Evolutionary conservation across 768 basidiomycete species (phyloP).

Genomic region (Mrakia gelida): DNA sequence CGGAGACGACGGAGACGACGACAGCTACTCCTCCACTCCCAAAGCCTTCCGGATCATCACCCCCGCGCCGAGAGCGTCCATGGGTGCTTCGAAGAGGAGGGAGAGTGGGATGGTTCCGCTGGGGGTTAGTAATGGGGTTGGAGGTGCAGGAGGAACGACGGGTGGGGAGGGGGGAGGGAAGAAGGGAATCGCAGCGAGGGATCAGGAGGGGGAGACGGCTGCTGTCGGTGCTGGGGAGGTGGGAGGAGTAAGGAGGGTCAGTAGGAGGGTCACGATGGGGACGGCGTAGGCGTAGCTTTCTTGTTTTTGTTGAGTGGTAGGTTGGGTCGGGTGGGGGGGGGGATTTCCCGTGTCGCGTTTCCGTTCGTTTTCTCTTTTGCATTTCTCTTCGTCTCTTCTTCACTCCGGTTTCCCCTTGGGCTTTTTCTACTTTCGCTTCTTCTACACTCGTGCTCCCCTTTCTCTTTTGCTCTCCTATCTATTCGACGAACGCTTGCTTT

Average conservation of each 20-base stretch:
- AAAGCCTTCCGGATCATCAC: conserved; percentile 18
- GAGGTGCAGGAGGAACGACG: not conserved
- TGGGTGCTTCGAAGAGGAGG: not conserved
- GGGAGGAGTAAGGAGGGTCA: not conserved
- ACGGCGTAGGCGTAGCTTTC: not conserved
- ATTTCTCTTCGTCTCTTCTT: not conserved
- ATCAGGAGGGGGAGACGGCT: not conserved
- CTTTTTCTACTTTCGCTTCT: not conserved
- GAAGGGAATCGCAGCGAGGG: not conserved
- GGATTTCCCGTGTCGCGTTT: not conserved
- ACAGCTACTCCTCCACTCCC: not conserved
- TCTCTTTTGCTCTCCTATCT: not conserved
- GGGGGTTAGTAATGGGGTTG: not conserved
- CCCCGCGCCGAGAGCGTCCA: not conserved
- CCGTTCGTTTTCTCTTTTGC: not conserved
- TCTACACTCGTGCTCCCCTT: not conserved
- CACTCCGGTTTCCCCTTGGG: not conserved
- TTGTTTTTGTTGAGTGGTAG: too few relatives aligned
- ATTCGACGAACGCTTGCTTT: not conserved
- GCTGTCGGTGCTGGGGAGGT: not conserved
- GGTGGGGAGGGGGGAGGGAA: not conserved
- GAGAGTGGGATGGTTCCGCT: conserved; percentile 9
- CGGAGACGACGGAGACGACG: not conserved
- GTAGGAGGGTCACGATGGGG: conserved; percentile 10
- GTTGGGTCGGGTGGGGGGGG: not conserved